Evolutionary conservation across 2,329 filamentous ascomycete genomes (phyloP).

Genomic region (Chrysoporthe deuterocubensis): DNA sequence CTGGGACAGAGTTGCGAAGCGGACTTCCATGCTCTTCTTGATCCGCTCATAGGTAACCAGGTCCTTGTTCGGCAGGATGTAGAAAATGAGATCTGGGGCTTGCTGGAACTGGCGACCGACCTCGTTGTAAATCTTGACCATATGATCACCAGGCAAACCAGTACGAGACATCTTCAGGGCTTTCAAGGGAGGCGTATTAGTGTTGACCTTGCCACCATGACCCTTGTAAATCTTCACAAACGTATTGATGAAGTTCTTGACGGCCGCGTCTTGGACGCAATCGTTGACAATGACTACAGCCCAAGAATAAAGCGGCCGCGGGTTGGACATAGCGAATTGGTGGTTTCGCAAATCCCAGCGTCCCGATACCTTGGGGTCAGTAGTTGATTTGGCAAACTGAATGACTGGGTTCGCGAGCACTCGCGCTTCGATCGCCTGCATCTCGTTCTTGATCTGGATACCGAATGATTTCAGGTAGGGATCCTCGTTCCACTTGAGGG

Average conservation of each 20-base stretch:
- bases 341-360: constrained; percentile 88
- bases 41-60: constrained; percentile 76
- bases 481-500: constrained; percentile 72
- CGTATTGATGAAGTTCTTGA: constrained; percentile 56
- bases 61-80: constrained; percentile 75
- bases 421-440: constrained; percentile 71
- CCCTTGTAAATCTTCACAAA: constrained; percentile 52
- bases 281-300: constrained; percentile 69
- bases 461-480: constrained; percentile 74
- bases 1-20: constrained; percentile 82
- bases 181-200: constrained; percentile 40
- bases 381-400: constrained; percentile 62
- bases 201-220: constrained; percentile 53
- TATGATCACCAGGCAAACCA: constrained; percentile 54
- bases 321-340: constrained; percentile 73
- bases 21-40: constrained; percentile 88
- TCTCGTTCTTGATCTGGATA: constrained; percentile 66
- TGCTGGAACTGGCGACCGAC: constrained; percentile 57
- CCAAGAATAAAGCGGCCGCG: constrained; percentile 70
- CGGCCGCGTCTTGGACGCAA: constrained; percentile 57
- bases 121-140: constrained; percentile 58
- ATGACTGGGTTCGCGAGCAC: constrained; percentile 74
- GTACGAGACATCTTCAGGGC: constrained; percentile 30
- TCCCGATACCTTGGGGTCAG: constrained; percentile 68
- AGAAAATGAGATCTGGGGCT: constrained; percentile 77